Evolutionary conservation across 78 protist species (phyloP), one percentile per base, ranked within the genome.

Genomic region (Emiliania huxleyi): DNA sequence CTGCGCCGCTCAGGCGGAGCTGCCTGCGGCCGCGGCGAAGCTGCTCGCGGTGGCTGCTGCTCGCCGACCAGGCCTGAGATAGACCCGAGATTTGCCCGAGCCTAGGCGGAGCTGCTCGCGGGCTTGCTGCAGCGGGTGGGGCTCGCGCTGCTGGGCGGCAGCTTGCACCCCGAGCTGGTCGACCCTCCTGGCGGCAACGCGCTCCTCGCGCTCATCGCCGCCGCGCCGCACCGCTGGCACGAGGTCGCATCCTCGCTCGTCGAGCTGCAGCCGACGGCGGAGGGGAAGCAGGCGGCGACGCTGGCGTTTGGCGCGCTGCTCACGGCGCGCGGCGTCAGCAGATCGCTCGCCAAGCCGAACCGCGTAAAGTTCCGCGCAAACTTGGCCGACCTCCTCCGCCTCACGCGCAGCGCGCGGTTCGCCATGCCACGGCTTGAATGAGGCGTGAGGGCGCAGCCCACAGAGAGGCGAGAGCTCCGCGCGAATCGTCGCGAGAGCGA

Each of bases 201-300:
- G 87, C 87, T 77, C 48, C 87, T 77, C 6, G 48, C 87, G 11
- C 87, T 77, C 35, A 77, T 77, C 46, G 87, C 12, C 49, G 44
- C 46, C 6, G 40, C 23, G 44, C 87, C 87, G 26, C 48, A 21
- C 35, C 33, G 1, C n/a, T 77, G 87, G 87, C 43, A 40, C 12
- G 49, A n/a, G 19, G 2, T 77, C 46, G 87, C 19, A 1, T 15
- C 2, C n/a, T 35, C 37, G 81, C 19, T 71, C 23, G 43, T 71
- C 33, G 48, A 8, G 2, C 26, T 25, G 18, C 48, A 42, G 87
- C 43, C 87, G 23, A 5, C 1, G 15, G 49, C 44, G 37, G 35
- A 19, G 0, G 81, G 18, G 8, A 8, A 5, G 21, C n/a, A 71
- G 21, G 21, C 42, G 3, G 46, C 5, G 23, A 46, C 85, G n/a